A percentile compares a stretch with the other conserved stretches of the same genome.
Evolutionary conservation across 1,284 basidiomycete genomes (phyloP).

Genomic region (Malassezia brasiliensis): DNA sequence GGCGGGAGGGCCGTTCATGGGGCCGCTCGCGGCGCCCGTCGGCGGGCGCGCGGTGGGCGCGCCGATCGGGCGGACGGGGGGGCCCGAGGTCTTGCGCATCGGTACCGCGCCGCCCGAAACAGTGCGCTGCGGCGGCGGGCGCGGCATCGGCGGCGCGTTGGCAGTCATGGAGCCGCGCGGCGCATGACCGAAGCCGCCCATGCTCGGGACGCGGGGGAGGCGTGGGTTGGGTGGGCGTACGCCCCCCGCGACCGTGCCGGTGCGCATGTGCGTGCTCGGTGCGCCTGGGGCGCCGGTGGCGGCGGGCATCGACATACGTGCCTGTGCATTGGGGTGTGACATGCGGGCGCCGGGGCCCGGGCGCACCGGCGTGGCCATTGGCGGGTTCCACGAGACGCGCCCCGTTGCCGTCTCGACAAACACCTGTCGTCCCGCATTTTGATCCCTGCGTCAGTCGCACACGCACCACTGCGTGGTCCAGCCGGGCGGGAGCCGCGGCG

Average conservation of each 20-base stretch:
- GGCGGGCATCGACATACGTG: slow-evolving; percentile 44
- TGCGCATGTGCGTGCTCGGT: not conserved
- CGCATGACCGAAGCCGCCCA: not conserved
- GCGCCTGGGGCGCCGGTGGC: slow-evolving; percentile 13
- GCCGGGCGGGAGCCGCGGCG: slow-evolving; percentile 61
- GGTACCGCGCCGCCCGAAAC: not conserved
- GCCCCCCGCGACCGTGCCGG: not conserved
- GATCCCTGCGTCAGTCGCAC: slow-evolving; percentile 58
- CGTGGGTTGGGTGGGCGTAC: not conserved
- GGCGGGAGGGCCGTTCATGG: not conserved
- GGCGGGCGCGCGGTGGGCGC: not conserved
- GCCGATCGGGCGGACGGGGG: not conserved
- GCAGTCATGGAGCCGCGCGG: not conserved
- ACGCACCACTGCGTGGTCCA: slow-evolving; percentile 79
- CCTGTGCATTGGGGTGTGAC: slow-evolving; percentile 40
- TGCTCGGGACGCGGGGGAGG: not conserved
- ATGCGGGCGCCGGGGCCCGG: slow-evolving; percentile 29
- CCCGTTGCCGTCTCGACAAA: slow-evolving; percentile 57
- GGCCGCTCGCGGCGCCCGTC: not conserved
- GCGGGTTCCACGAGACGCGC: slow-evolving; percentile 48
- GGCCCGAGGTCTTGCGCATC: not conserved
- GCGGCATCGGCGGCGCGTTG: not conserved
- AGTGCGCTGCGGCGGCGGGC: not conserved
- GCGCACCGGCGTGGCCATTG: slow-evolving; percentile 19
- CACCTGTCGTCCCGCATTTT: slow-evolving; percentile 66